Percentiles rank a stretch among this genome's conserved stretches.
These are phyloP conservation scores for Digitaria exilis DNA, from an alignment of 202 grass and related monocot genomes.

Conservation along the genomic window DNA sequence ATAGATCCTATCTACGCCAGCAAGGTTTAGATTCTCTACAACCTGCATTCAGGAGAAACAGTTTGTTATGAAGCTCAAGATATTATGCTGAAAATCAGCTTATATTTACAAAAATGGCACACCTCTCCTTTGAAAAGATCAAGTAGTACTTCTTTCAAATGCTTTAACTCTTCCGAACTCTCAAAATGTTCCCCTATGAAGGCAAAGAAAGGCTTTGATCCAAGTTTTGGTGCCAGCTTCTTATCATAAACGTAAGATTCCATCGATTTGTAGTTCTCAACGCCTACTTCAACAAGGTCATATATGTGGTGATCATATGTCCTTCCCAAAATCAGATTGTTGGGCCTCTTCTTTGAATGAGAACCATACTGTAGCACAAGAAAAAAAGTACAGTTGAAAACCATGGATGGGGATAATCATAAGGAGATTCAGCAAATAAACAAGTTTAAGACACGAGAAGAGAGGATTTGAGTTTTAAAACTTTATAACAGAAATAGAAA, in stretches of 20 bases:
- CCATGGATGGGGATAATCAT: neutral
- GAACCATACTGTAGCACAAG: conserved; percentile 67
- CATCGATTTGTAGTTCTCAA: conserved; percentile 78
- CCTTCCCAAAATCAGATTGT: conserved; percentile 81
- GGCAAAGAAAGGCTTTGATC: conserved; percentile 89
- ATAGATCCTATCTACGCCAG: conserved; percentile 73
- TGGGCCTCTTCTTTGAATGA: too few species aligned
- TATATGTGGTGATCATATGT: conserved; percentile 92
- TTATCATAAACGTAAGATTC: conserved; percentile 81
- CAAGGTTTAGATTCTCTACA: conserved; percentile 86
- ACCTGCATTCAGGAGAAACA: conserved; percentile 57
- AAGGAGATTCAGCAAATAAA: neutral
- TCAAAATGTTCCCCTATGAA: conserved; percentile 89
- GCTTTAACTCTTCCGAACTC: conserved; percentile 72
- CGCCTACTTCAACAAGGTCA: conserved; percentile 88
- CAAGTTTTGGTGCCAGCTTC: conserved; percentile 76
- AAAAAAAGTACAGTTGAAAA: neutral
- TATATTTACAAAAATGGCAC: neutral
- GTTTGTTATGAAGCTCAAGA: conserved; percentile 15
- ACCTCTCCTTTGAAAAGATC: conserved; percentile 96
- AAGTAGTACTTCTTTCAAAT: conserved; percentile 90
- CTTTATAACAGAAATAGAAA: conserved; percentile 7
- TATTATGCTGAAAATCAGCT: neutral
- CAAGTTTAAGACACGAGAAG: neutral
- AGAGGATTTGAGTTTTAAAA: neutral